Percentiles rank a stretch among this genome's conserved stretches.
Conservation (phyloP, 495 filamentous ascomycete species). For the Xylona heveae region DNA sequence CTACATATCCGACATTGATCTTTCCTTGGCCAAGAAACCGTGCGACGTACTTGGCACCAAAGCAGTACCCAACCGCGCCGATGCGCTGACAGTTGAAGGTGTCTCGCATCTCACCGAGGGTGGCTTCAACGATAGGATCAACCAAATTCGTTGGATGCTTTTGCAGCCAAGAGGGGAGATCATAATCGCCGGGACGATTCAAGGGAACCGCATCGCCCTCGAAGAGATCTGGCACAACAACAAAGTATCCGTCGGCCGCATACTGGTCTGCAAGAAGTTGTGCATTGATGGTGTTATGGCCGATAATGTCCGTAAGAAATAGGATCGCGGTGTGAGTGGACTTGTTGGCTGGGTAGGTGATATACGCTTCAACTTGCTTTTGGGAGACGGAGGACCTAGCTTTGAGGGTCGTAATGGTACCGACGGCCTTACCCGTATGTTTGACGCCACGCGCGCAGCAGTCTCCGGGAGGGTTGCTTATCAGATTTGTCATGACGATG, state of each 20-base stretch:
- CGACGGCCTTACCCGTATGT: conserved; percentile 20
- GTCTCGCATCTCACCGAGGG: conserved; percentile 35
- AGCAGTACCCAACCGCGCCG: conserved; percentile 62
- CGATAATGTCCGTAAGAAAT: conserved; percentile 18
- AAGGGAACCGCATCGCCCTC: conserved; percentile 44
- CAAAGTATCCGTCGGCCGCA: conserved; percentile 62
- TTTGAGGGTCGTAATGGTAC: conserved; percentile 18
- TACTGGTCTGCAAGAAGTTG: conserved; percentile 47
- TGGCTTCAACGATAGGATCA: conserved; percentile 39
- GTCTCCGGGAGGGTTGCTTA: conserved; percentile 15
- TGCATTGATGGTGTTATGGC: not conserved
- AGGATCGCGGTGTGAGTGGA: conserved; percentile 20
- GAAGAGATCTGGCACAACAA: conserved; percentile 58
- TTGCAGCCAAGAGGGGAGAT: conserved; percentile 37
- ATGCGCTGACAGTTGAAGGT: conserved; percentile 41
- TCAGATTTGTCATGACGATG: too few relatives aligned
- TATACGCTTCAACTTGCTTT: conserved; percentile 21
- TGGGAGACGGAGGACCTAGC: conserved; percentile 10
- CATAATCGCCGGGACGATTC: conserved; percentile 33
- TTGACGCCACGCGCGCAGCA: conserved; percentile 24
- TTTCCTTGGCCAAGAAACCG: conserved; percentile 19
- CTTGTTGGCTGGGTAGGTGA: conserved; percentile 19
- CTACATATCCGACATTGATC: conserved; percentile 17
- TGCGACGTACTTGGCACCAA: conserved; percentile 38
- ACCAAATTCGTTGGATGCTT: conserved; percentile 34